These are phyloP conservation scores for Candida railenensis DNA, from an alignment of 805 yeast species.

Conservation along the genomic window DNA sequence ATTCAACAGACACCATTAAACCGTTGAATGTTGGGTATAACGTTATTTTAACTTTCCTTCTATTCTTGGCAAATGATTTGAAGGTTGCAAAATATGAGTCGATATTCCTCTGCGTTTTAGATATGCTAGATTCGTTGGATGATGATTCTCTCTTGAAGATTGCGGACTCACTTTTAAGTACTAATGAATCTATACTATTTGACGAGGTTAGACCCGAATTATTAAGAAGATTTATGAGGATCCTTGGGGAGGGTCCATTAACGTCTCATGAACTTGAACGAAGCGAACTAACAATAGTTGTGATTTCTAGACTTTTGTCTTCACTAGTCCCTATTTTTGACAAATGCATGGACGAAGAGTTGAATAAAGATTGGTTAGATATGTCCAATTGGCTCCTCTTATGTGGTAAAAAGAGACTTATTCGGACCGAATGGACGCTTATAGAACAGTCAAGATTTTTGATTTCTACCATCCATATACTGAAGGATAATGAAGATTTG, in stretches of 20 bases:
- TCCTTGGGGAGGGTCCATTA: slow-evolving; percentile 32
- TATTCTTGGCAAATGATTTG: neutral
- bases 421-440: slow-evolving; percentile 37
- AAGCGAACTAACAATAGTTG: slow-evolving; percentile 36
- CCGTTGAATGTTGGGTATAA: neutral
- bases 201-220: slow-evolving; percentile 3
- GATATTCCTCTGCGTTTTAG: neutral
- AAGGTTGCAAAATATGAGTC: neutral
- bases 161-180: neutral
- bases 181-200: no score
- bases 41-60: neutral
- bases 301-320: slow-evolving; percentile 29
- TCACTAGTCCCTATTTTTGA: slow-evolving; percentile 28
- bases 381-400: slow-evolving; percentile 44
- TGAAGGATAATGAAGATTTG: slow-evolving; percentile 9
- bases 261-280: slow-evolving; percentile 31
- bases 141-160: neutral
- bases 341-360: slow-evolving; percentile 12
- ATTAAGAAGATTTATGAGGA: slow-evolving; percentile 17
- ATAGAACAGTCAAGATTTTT: slow-evolving; percentile 30
- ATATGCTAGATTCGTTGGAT: neutral
- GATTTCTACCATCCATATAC: slow-evolving; percentile 12
- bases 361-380: slow-evolving; percentile 46
- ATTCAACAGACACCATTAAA: neutral
- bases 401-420: slow-evolving; percentile 38